phyloP scores from a whole-genome alignment of 2,329 filamentous ascomycete species.

The Claviceps quebecensis region DNA sequence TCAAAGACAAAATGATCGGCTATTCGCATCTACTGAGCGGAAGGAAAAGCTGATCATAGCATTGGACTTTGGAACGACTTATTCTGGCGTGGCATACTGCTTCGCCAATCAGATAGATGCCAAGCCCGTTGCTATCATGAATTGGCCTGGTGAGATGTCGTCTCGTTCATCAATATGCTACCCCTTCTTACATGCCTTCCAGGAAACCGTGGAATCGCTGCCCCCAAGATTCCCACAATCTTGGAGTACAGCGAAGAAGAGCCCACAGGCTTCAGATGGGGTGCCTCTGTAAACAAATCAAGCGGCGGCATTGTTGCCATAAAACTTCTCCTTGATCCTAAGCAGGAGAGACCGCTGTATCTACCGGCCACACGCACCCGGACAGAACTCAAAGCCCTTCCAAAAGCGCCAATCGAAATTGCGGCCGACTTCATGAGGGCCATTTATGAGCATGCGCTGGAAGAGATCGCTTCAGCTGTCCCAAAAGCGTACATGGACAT shows the following conservation, averaged over 20 bases:
- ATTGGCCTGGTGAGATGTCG: constrained; percentile 10
- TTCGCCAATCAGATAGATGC: constrained; percentile 7
- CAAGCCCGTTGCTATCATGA: constrained; percentile 19
- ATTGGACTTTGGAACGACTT: constrained; percentile 43
- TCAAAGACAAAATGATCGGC: neutral
- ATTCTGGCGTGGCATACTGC: constrained; percentile 35
- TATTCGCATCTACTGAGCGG: neutral
- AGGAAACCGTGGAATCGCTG: constrained; percentile 23
- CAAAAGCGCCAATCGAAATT: constrained; percentile 7
- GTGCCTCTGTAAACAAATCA: constrained; percentile 3
- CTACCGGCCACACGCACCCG: constrained; percentile 2
- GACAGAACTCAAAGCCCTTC: constrained; percentile 4
- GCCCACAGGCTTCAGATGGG: constrained; percentile 23
- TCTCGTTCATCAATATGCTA: constrained; percentile 14
- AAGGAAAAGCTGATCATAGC: constrained; percentile 31
- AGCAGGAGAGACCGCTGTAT: constrained; percentile 7
- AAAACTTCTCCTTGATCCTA: constrained; percentile 10
- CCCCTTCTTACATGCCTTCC: constrained; percentile 31
- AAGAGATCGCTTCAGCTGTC: constrained; percentile 19
- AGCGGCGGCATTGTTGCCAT: constrained; percentile 7
- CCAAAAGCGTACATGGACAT: constrained; percentile 7
- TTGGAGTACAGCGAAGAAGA: constrained; percentile 19
- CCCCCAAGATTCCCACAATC: constrained; percentile 19
- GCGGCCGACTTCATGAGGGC: constrained; percentile 7
- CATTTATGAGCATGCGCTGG: constrained; percentile 18